Conservation (phyloP, 2,329 filamentous ascomycete species). For the Diaporthe ilicicola region DNA sequence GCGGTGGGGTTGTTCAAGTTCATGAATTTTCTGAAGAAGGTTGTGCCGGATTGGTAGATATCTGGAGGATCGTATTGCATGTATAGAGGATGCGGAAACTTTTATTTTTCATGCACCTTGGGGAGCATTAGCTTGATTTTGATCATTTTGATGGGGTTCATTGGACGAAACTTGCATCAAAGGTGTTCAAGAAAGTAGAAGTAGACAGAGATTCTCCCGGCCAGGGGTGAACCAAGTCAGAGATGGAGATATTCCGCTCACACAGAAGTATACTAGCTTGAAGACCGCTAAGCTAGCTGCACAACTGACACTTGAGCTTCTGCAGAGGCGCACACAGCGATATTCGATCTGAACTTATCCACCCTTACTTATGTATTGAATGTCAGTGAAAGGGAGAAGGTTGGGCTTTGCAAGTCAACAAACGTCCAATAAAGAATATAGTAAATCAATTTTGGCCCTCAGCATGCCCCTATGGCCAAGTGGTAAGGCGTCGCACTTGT, state of each 20-base stretch:
- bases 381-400: not conserved
- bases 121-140: not conserved
- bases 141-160: not conserved
- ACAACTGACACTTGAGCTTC: not conserved
- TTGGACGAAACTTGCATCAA: not conserved
- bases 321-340: not conserved
- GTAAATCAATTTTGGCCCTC: too few species aligned
- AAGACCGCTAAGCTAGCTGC: not conserved
- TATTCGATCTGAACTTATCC: not conserved
- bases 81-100: not conserved
- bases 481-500: not conserved
- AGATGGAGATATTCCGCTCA: not conserved
- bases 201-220: not conserved
- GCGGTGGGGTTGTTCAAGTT: constrained; percentile 73
- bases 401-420: not conserved
- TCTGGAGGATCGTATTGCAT: not conserved
- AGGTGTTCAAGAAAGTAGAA: not conserved
- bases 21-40: constrained; percentile 67
- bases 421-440: too few species aligned
- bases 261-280: too few species aligned
- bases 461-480: not conserved
- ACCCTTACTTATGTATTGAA: not conserved
- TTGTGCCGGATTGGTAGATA: constrained; percentile 57
- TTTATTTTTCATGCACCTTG: not conserved
- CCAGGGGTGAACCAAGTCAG: not conserved